These are phyloP conservation scores for Hypoxylon sp. DNA, from an alignment of 2,329 filamentous ascomycete species.

Conservation along the genomic window DNA sequence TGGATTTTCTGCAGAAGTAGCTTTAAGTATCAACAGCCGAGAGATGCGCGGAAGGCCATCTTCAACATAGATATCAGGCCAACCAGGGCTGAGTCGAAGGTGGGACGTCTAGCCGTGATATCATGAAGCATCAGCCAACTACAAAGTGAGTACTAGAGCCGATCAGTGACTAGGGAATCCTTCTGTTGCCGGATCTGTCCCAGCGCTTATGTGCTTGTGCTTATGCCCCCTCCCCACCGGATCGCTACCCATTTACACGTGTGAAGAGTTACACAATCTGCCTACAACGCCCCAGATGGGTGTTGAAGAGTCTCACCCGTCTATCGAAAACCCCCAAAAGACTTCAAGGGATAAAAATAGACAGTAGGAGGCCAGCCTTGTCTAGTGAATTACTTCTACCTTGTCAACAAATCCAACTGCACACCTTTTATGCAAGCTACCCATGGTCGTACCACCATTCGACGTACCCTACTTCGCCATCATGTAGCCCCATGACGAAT, in stretches of 20 bases:
- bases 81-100: neutral
- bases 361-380: neutral
- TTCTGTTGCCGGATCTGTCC: neutral
- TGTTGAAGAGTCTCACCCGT: neutral
- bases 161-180: neutral
- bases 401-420: neutral
- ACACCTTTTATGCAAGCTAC: neutral
- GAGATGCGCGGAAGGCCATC: neutral
- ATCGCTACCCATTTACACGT: neutral
- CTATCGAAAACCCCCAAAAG: neutral
- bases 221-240: neutral
- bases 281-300: neutral
- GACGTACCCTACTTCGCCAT: neutral
- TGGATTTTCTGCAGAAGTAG: neutral
- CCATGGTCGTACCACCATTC: neutral
- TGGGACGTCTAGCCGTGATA: neutral
- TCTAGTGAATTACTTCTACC: neutral
- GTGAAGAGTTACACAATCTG: neutral
- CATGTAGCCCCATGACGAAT: neutral
- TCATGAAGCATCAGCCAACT: neutral
- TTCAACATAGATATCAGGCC: neutral
- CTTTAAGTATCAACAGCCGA: neutral
- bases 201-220: neutral
- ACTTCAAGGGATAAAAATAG: neutral
- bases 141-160: neutral